Percentiles rank a stretch among this genome's conserved stretches.
phyloP scores from a whole-genome alignment of 345 rosid species.

The Pugionium dolabratum region DNA sequence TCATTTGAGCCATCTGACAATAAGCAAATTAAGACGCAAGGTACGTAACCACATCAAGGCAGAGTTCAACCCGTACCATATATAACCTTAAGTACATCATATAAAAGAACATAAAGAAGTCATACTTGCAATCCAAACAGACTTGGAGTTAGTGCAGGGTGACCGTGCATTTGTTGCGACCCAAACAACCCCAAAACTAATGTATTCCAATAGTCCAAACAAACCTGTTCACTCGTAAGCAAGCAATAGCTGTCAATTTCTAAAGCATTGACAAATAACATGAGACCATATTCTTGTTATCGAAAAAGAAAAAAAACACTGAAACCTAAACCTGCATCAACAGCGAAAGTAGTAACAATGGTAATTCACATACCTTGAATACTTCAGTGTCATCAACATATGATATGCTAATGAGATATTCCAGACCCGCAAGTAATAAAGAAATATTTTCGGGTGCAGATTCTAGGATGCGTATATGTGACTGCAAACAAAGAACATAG shows the following conservation, averaged over 20 bases:
- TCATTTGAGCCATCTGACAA: slow-evolving; percentile 66
- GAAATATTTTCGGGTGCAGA: slow-evolving; percentile 63
- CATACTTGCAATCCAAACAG: slow-evolving; percentile 86
- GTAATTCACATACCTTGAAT: slow-evolving; percentile 70
- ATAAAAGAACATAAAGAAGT: slow-evolving; percentile 4
- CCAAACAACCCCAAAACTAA: slow-evolving; percentile 91
- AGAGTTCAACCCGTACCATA: not conserved
- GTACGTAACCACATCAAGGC: slow-evolving; percentile 31
- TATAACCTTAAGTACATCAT: slow-evolving; percentile 8
- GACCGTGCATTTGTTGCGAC: slow-evolving; percentile 74
- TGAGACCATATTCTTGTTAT: not conserved
- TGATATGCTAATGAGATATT: slow-evolving; percentile 84
- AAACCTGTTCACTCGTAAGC: slow-evolving; percentile 58
- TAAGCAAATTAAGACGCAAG: slow-evolving; percentile 20
- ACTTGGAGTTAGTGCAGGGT: slow-evolving; percentile 67
- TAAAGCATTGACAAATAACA: slow-evolving; percentile 13
- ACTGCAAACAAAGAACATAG: slow-evolving; percentile 46
- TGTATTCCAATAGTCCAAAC: slow-evolving; percentile 98
- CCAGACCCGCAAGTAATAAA: slow-evolving; percentile 76
- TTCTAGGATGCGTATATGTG: slow-evolving; percentile 84
- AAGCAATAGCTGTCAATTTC: slow-evolving; percentile 16
- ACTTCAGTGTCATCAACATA: slow-evolving; percentile 99
- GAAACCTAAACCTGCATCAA: slow-evolving; percentile 2
- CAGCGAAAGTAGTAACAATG: not conserved
- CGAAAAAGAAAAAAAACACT: not conserved